Evolutionary conservation across 139 green algal genomes (phyloP).

Genomic region (Chlorella ohadii): DNA sequence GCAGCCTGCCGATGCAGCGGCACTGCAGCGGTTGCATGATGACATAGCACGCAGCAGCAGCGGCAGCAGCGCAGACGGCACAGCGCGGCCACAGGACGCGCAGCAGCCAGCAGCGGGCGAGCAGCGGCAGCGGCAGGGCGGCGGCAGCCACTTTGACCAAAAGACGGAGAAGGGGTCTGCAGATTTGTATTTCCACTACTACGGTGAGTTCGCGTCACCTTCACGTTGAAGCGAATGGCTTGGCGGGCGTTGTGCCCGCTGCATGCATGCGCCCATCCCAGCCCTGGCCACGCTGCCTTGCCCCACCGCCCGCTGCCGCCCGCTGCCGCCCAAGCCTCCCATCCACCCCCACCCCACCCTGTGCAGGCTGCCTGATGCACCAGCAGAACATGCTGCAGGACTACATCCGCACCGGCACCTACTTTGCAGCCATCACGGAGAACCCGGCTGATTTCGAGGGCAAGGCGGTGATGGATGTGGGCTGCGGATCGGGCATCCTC

Average conservation of each 20-base stretch:
- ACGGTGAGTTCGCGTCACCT: slow-evolving; percentile 37
- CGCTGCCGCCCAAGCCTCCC: too few species aligned
- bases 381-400: slow-evolving; percentile 97
- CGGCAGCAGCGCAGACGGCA: background rate
- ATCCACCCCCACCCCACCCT: background rate
- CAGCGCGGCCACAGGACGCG: slow-evolving; percentile 5
- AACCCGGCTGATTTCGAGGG: slow-evolving; percentile 91
- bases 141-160: slow-evolving; percentile 61
- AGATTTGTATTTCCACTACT: slow-evolving; percentile 92
- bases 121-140: slow-evolving; percentile 8
- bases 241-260: too few species aligned
- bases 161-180: slow-evolving; percentile 83
- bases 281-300: too few species aligned
- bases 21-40: background rate
- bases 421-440: slow-evolving; percentile 89
- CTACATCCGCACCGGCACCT: slow-evolving; percentile 91
- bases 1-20: background rate
- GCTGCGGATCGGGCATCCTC: slow-evolving; percentile 94
- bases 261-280: too few species aligned
- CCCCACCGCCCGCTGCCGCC: too few species aligned
- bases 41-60: background rate
- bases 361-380: slow-evolving; percentile 72
- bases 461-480: slow-evolving; percentile 95
- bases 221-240: too few species aligned
- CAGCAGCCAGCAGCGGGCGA: background rate